Evolutionary conservation across 108 stramenopile species (phyloP).

Genomic region (Skeletonema costatum): DNA sequence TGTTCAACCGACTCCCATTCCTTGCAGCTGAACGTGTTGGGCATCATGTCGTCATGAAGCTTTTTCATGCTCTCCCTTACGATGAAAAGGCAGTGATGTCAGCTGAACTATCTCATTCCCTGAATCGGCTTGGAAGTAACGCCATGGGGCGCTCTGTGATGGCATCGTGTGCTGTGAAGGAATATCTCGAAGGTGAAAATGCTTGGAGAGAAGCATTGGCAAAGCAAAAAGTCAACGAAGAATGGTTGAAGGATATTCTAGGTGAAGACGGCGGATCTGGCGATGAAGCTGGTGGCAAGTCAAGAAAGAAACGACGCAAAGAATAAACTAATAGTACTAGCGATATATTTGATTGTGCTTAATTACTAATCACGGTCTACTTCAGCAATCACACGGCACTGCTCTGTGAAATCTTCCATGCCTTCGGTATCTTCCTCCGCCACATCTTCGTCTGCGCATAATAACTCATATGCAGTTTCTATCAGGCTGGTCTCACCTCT

Average conservation of each 20-base stretch:
- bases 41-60: constrained; percentile 80
- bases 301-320: constrained; percentile 21
- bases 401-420: constrained; percentile 88
- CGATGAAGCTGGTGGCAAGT: constrained; percentile 15
- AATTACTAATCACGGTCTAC: constrained; percentile 16
- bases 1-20: constrained; percentile 58
- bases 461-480: constrained; percentile 78
- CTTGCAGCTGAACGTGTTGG: constrained; percentile 75
- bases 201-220: constrained; percentile 48
- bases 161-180: constrained; percentile 62
- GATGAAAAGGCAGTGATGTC: constrained; percentile 68
- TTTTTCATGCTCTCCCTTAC: constrained; percentile 65
- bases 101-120: constrained; percentile 63
- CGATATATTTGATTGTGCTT: not conserved
- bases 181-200: constrained; percentile 61
- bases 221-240: constrained; percentile 44
- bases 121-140: constrained; percentile 69
- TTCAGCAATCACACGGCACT: constrained; percentile 78
- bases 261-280: constrained; percentile 23
- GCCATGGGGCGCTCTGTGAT: constrained; percentile 78
- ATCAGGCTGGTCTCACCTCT: constrained; percentile 76
- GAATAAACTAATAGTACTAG: constrained; percentile 17
- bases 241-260: constrained; percentile 53
- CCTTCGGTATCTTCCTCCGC: constrained; percentile 38
- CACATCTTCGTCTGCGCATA: constrained; percentile 46